These are phyloP conservation scores for Boletus rubroflammeus DNA, from an alignment of 768 basidiomycete genomes.

Conservation along the genomic window DNA sequence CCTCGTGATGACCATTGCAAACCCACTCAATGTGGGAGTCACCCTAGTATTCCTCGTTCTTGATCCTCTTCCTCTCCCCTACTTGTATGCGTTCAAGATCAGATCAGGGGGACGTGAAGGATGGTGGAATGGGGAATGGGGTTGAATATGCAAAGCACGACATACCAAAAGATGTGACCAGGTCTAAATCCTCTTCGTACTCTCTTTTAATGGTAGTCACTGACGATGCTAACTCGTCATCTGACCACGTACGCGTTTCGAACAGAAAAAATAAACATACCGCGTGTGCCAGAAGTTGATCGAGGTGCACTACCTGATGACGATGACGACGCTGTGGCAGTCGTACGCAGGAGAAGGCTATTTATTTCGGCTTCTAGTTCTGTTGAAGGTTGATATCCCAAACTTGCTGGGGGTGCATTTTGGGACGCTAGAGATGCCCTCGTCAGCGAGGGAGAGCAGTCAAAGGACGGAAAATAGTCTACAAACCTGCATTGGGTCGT, in stretches of 20 bases:
- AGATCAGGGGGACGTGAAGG: not conserved
- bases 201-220: constrained; percentile 10
- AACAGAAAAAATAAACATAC: not conserved
- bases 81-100: not conserved
- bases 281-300: not conserved
- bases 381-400: constrained; percentile 6
- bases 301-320: not conserved
- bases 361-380: constrained; percentile 6
- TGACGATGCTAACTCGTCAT: not conserved
- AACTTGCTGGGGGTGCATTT: not conserved
- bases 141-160: not conserved
- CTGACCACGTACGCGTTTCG: not conserved
- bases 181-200: constrained; percentile 8
- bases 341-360: not conserved
- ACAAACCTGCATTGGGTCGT: not conserved
- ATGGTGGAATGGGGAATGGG: too few relatives aligned
- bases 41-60: constrained; percentile 13
- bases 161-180: not conserved
- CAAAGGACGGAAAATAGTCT: not conserved
- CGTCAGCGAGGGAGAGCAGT: not conserved
- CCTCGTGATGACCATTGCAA: not conserved
- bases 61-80: constrained; percentile 16
- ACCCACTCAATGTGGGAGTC: not conserved
- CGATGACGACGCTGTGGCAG: not conserved
- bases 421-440: not conserved